phyloP scores from a whole-genome alignment of 257 asterid species.

The Przewalskia tangutica region DNA sequence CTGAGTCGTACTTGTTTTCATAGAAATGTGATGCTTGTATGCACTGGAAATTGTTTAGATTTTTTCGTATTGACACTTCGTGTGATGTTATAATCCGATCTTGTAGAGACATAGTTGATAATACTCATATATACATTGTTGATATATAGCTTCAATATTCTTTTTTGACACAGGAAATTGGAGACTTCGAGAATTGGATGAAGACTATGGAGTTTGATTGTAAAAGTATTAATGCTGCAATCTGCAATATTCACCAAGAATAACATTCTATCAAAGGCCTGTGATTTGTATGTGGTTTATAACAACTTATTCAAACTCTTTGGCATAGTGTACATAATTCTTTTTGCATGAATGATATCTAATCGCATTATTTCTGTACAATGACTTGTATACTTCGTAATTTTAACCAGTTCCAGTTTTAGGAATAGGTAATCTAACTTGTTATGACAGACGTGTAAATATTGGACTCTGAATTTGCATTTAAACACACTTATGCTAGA shows the following conservation, averaged over 20 bases:
- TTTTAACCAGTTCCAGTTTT: not conserved
- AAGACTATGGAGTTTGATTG: slow-evolving; percentile 97
- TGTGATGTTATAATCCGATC: not conserved
- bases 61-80: not conserved
- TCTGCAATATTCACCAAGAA: slow-evolving; percentile 66
- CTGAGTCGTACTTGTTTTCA: not conserved
- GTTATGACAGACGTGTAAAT: no score
- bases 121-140: not conserved
- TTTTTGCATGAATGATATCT: not conserved
- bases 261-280: not conserved
- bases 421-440: not conserved
- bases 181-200: slow-evolving; percentile 99
- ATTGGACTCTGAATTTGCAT: no score
- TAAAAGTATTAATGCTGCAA: slow-evolving; percentile 77
- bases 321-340: not conserved
- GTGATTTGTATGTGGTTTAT: not conserved
- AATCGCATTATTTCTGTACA: not conserved
- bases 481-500: no score
- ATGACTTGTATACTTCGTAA: not conserved
- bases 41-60: not conserved
- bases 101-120: not conserved
- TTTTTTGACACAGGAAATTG: slow-evolving; percentile 59
- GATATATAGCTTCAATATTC: not conserved
- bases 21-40: not conserved
- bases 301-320: not conserved